Conservation (phyloP, 2,329 filamentous ascomycete genomes). For the Clarireedia hainanense region DNA sequence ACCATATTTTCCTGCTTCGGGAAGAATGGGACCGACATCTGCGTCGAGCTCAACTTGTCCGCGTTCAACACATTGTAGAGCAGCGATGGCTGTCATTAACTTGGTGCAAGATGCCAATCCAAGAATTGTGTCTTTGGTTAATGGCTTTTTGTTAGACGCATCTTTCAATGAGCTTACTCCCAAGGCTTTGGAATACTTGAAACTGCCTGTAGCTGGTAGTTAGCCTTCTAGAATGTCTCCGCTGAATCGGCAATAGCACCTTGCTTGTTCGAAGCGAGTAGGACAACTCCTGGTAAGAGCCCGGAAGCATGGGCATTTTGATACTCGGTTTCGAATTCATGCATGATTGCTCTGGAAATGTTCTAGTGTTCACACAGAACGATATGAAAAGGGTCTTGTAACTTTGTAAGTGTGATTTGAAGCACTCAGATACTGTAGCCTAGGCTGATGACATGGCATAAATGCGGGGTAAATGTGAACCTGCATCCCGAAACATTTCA, state of each 20-base stretch:
- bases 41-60: constrained; percentile 42
- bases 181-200: constrained; percentile 31
- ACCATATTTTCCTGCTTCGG: constrained; percentile 21
- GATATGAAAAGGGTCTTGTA: too few relatives aligned
- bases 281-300: not conserved
- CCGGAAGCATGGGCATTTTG: not conserved
- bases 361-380: too few relatives aligned
- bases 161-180: constrained; percentile 39
- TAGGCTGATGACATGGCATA: too few relatives aligned
- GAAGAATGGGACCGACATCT: constrained; percentile 19
- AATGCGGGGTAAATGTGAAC: too few relatives aligned
- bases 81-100: constrained; percentile 42
- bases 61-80: constrained; percentile 49
- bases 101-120: constrained; percentile 53
- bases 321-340: not conserved
- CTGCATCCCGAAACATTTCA: too few relatives aligned
- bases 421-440: too few relatives aligned
- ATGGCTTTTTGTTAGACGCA: constrained; percentile 43
- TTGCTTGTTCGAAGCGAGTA: not conserved
- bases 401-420: too few relatives aligned
- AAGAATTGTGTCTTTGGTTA: constrained; percentile 53
- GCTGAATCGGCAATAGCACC: not conserved
- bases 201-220: constrained; percentile 24
- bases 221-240: not conserved
- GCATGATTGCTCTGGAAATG: not conserved